Evolutionary conservation across 1,284 basidiomycete species (phyloP), one percentile per base, ranked within the genome.

Genomic region (Trichosporon ovoides): DNA sequence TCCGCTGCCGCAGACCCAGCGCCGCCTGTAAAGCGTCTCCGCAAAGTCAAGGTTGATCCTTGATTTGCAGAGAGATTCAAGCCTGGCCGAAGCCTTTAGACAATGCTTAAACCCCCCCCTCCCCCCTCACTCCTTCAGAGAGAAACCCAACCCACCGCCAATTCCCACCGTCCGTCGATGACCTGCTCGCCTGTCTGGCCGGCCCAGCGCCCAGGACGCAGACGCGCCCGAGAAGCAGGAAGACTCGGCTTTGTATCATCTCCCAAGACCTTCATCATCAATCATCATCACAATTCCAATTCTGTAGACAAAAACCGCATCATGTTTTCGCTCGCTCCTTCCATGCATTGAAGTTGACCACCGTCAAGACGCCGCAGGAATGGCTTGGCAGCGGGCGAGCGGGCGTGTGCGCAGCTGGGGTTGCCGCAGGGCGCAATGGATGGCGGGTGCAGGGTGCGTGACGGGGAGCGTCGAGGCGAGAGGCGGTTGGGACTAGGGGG

Each of bases 221-320:
- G 37, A 40, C 52, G 52, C 52, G 24, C 37, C 37, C 52, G 52
- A 53, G 52, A n/a, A n/a, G n/a, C n/a, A n/a, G n/a, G n/a, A n/a
- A n/a, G n/a, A n/a, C n/a, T n/a, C n/a, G n/a, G 28, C 28, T 31
- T 24, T 40, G 52, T 34, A 53, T 19, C 37, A 14, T 38, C 16
- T 28, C 24, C 35, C 35, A 22, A 12, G 13, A 36, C 35, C 35
- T 28, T 16, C 50, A 51, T 12, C 13, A 11, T 22, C 35, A n/a
- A 37, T 28, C 38, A 53, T 37, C 52, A 40, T 33, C 52, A 24
- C 33, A 28, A 37, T 33, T 38, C 5, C 28, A 4, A 31, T 31
- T 31, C 28, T 54, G 40, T 46, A 46, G 33, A 54, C 36, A 35
- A 40, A 40, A 35, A 31, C 53, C 38, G 34, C 40, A 43, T 46